Conservation (phyloP, 129 eudicot genomes). For the Tagetes erecta region DNA sequence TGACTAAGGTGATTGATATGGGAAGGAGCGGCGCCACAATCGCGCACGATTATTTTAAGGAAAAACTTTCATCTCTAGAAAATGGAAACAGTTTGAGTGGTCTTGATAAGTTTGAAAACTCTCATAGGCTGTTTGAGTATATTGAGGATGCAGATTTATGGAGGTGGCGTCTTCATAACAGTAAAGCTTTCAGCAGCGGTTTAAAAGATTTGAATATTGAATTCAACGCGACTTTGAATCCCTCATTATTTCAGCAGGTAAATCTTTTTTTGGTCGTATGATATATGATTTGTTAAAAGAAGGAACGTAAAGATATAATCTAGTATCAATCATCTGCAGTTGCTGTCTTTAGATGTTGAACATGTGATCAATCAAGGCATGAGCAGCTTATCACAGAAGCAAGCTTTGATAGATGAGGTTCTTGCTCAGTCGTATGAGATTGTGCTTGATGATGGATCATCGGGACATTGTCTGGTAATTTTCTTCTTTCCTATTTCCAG, state of each 20-base stretch:
- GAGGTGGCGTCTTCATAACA: conserved; percentile 71
- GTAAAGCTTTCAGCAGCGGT: conserved; percentile 92
- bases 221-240: conserved; percentile 49
- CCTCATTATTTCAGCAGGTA: conserved; percentile 76
- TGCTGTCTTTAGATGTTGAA: conserved; percentile 66
- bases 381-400: conserved; percentile 65
- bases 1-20: conserved; percentile 73
- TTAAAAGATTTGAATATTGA: conserved; percentile 68
- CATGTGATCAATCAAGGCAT: conserved; percentile 60
- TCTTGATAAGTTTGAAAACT: conserved; percentile 41
- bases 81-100: conserved; percentile 13
- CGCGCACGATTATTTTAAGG: conserved; percentile 75
- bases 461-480: conserved; percentile 70
- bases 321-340: conserved; percentile 37
- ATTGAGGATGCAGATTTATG: conserved; percentile 88
- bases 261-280: neutral
- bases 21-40: conserved; percentile 90
- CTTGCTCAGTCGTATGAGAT: conserved; percentile 77
- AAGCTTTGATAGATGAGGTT: conserved; percentile 54
- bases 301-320: neutral
- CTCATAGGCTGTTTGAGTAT: conserved; percentile 57
- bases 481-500: conserved; percentile 11
- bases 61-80: conserved; percentile 44
- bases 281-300: neutral
- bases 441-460: conserved; percentile 66